Evolutionary conservation across 2,329 filamentous ascomycete species (phyloP).

Genomic region (Colletotrichum lini): DNA sequence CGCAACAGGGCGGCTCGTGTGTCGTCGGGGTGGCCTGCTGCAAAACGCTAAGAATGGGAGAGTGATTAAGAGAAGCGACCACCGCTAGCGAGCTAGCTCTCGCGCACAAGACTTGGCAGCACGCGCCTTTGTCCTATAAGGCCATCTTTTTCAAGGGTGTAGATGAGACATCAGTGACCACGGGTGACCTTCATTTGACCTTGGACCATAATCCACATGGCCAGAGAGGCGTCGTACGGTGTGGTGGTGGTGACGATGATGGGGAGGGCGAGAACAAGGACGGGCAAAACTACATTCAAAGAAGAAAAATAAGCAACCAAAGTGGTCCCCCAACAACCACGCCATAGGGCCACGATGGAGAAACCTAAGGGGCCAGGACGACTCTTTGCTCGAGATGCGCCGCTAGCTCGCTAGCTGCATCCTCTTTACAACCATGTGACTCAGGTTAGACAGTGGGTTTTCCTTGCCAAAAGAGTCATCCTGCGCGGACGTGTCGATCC

Average conservation of each 20-base stretch:
- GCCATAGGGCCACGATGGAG: constrained; percentile 40
- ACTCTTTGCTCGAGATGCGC: constrained; percentile 25
- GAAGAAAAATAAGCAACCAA: constrained; percentile 29
- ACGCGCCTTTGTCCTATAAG: constrained; percentile 34
- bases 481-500: constrained; percentile 35
- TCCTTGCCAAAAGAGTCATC: constrained; percentile 19
- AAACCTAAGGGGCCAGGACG: constrained; percentile 26
- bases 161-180: neutral
- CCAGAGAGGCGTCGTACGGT: constrained; percentile 8
- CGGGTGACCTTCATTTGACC: constrained; percentile 9
- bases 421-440: constrained; percentile 42
- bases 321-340: constrained; percentile 34
- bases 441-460: constrained; percentile 7
- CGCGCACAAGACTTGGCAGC: constrained; percentile 13
- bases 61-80: neutral
- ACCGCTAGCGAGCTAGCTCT: neutral
- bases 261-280: neutral
- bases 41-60: neutral
- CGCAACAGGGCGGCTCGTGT: neutral
- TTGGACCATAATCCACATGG: constrained; percentile 28
- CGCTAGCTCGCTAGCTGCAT: constrained; percentile 41
- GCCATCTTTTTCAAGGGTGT: constrained; percentile 20
- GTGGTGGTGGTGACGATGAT: neutral
- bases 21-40: neutral
- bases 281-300: no score